Evolutionary conservation across 2,329 filamentous ascomycete species (phyloP).

Genomic region (Beauveria sp.): DNA sequence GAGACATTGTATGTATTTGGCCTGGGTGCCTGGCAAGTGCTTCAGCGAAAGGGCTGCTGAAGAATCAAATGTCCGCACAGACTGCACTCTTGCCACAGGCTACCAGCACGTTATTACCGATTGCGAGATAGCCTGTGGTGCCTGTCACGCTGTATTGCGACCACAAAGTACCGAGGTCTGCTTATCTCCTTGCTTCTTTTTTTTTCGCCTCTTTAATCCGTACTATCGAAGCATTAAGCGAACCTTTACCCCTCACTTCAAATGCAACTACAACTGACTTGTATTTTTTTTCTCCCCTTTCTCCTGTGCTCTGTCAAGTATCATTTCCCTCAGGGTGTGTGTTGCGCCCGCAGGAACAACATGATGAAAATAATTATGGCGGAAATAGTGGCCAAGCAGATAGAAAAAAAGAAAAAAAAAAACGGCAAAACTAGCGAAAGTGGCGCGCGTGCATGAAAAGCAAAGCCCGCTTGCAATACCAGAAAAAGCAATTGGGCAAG

Average conservation of each 20-base stretch:
- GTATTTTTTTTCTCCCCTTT: background rate
- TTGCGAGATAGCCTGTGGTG: too few species aligned
- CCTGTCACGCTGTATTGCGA: background rate
- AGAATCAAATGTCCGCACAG: background rate
- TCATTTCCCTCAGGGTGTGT: too few species aligned
- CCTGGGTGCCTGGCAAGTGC: too few species aligned
- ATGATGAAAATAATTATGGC: background rate
- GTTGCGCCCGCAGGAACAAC: background rate
- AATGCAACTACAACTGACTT: background rate
- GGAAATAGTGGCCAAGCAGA: background rate
- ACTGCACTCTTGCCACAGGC: background rate
- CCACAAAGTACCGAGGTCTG: background rate
- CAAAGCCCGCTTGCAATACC: background rate
- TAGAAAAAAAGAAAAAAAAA: background rate
- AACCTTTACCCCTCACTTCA: background rate
- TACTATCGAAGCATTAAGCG: too few species aligned
- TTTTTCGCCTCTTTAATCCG: too few species aligned
- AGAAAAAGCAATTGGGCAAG: background rate
- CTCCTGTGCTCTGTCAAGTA: too few species aligned
- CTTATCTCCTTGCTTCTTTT: background rate
- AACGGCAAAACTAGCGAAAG: background rate
- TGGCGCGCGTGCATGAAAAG: background rate
- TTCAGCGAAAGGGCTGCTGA: background rate
- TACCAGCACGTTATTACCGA: too few species aligned
- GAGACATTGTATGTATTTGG: background rate